These are phyloP conservation scores for Lentinus brumalis DNA, from an alignment of 768 basidiomycete species.

Conservation along the genomic window DNA sequence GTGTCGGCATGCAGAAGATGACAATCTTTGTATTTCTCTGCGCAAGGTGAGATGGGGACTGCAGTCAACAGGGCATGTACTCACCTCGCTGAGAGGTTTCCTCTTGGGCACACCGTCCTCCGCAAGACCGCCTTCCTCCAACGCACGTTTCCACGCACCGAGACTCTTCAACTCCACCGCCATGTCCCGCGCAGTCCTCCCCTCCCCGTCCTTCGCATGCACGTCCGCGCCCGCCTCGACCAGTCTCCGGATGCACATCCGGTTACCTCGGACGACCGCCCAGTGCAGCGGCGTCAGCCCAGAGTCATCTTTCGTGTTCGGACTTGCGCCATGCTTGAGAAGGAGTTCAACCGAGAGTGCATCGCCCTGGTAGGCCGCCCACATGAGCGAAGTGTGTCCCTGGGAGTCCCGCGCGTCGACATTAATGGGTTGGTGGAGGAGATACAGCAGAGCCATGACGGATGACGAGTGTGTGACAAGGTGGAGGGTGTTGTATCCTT, in stretches of 20 bases:
- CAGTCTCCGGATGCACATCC: slow-evolving; percentile 79
- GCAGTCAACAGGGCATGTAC: slow-evolving; percentile 18
- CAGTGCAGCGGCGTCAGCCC: slow-evolving; percentile 93
- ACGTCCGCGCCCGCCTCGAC: slow-evolving; percentile 87
- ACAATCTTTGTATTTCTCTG: slow-evolving; percentile 82
- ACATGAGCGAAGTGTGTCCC: slow-evolving; percentile 96
- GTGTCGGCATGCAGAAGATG: slow-evolving; percentile 75
- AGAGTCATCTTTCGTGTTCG: slow-evolving; percentile 72
- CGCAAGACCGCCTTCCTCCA: slow-evolving; percentile 85
- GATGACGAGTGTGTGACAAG: slow-evolving; percentile 93
- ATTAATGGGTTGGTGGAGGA: slow-evolving; percentile 90
- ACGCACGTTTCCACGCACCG: slow-evolving; percentile 85
- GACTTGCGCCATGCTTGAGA: slow-evolving; percentile 83
- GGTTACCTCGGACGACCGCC: slow-evolving; percentile 96
- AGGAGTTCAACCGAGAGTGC: slow-evolving; percentile 92
- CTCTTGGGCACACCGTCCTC: slow-evolving; percentile 70
- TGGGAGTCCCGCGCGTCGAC: slow-evolving; percentile 89
- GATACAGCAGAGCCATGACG: slow-evolving; percentile 91
- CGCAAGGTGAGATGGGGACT: slow-evolving; percentile 1
- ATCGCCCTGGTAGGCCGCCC: slow-evolving; percentile 99
- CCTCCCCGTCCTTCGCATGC: slow-evolving; percentile 75
- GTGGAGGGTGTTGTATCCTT: slow-evolving; percentile 96
- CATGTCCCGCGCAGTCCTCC: slow-evolving; percentile 92
- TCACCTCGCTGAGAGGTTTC: slow-evolving; percentile 72
- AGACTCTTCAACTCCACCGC: slow-evolving; percentile 90